These are phyloP conservation scores for Pseudogymnoascus sp. DNA, from an alignment of 2,329 filamentous ascomycete genomes.

Conservation along the genomic window DNA sequence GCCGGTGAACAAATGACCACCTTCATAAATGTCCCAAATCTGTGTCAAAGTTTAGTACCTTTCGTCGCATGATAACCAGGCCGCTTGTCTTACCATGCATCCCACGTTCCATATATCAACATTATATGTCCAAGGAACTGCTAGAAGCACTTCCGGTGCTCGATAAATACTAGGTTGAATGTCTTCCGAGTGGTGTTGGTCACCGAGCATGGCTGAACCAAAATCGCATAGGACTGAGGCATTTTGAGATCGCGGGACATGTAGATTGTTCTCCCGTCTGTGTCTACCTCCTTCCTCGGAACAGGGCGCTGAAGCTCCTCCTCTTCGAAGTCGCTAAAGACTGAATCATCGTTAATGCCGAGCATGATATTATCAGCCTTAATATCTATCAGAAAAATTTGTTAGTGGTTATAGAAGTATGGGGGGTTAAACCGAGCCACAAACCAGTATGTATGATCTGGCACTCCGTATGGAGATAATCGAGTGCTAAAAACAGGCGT, in stretches of 20 bases:
- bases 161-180: conserved; percentile 36
- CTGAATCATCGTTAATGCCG: conserved; percentile 29
- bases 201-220: conserved; percentile 36
- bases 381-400: conserved; percentile 30
- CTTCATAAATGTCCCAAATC: conserved; percentile 44
- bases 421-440: conserved; percentile 12
- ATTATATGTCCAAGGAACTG: conserved; percentile 34
- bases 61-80: conserved; percentile 5
- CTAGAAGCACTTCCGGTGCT: conserved; percentile 39
- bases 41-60: conserved; percentile 18
- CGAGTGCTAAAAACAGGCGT: conserved; percentile 36
- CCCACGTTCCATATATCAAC: conserved; percentile 46
- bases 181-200: conserved; percentile 29
- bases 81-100: conserved; percentile 35
- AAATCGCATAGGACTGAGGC: conserved; percentile 41
- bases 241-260: conserved; percentile 29
- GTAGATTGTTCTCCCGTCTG: conserved; percentile 34
- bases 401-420: conserved; percentile 11
- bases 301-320: conserved; percentile 33
- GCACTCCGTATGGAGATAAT: conserved; percentile 39
- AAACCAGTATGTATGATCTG: conserved; percentile 38
- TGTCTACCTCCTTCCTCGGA: conserved; percentile 35
- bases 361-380: conserved; percentile 41
- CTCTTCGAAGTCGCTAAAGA: conserved; percentile 33
- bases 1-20: conserved; percentile 35